Percentiles rank a stretch among this genome's conserved stretches.
Conservation (phyloP, 2,329 filamentous ascomycete species). For the Alternaria incomplexa region DNA sequence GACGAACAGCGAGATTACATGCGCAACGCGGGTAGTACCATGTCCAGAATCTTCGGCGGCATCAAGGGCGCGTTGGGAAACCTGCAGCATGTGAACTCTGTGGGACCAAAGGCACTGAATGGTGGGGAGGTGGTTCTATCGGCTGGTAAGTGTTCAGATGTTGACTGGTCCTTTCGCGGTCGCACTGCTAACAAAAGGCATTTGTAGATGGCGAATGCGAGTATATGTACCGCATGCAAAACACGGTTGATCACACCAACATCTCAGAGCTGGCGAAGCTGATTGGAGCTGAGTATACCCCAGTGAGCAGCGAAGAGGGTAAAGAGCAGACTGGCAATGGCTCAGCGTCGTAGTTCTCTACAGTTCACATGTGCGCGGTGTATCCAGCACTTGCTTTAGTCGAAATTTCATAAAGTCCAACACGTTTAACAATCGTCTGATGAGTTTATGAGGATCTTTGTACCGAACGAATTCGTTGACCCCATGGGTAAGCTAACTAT, state of each 20-base stretch:
- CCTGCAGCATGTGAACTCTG: constrained; percentile 22
- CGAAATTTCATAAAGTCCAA: not conserved
- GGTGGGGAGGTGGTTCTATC: constrained; percentile 30
- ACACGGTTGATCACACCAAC: constrained; percentile 32
- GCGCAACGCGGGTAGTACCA: constrained; percentile 20
- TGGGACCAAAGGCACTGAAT: constrained; percentile 32
- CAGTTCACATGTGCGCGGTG: not conserved
- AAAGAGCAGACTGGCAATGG: not conserved
- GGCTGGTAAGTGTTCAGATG: constrained; percentile 12
- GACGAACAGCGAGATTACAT: constrained; percentile 30
- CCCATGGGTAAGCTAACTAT: not conserved
- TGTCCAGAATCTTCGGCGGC: constrained; percentile 19
- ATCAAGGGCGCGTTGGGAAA: constrained; percentile 26
- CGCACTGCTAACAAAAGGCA: not conserved
- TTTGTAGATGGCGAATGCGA: constrained; percentile 27
- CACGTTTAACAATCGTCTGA: not conserved
- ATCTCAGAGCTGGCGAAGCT: constrained; percentile 20
- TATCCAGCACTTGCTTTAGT: not conserved
- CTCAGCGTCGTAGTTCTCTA: not conserved
- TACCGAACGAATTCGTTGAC: not conserved
- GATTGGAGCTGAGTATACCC: not conserved
- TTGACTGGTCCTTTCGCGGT: not conserved
- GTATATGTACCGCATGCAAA: constrained; percentile 36
- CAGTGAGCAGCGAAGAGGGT: not conserved
- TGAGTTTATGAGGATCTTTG: not conserved